Percentiles rank a stretch among this genome's conserved stretches.
Evolutionary conservation across 768 basidiomycete species (phyloP).

Genomic region (Russula sp.): DNA sequence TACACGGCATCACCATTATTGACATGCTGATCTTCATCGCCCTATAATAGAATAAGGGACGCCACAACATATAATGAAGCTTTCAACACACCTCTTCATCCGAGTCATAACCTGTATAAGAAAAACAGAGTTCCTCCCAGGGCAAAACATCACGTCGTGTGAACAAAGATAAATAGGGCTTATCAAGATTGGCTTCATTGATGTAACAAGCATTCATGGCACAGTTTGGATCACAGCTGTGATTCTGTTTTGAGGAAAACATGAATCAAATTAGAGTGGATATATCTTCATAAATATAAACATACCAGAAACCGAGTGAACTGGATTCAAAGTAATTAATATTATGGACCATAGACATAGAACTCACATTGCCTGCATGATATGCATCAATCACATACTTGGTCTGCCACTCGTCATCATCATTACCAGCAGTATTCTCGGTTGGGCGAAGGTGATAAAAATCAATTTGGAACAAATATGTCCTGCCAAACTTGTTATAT

Average conservation of each 20-base stretch:
- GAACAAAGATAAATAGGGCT: constrained; percentile 68
- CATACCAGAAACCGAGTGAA: constrained; percentile 87
- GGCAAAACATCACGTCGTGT: constrained; percentile 59
- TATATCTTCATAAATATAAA: constrained; percentile 16
- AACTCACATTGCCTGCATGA: constrained; percentile 77
- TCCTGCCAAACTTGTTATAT: constrained; percentile 73
- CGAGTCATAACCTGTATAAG: constrained; percentile 55
- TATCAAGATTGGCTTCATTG: constrained; percentile 69
- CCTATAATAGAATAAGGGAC: constrained; percentile 6
- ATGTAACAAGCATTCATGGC: constrained; percentile 69
- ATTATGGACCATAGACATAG: background rate
- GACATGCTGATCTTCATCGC: constrained; percentile 9
- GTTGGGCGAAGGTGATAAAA: constrained; percentile 57
- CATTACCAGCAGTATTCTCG: constrained; percentile 3
- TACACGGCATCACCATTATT: constrained; percentile 44
- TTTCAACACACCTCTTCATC: constrained; percentile 34
- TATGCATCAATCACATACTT: constrained; percentile 80
- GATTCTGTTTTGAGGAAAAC: constrained; percentile 54
- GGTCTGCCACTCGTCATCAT: constrained; percentile 36
- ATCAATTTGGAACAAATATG: constrained; percentile 82
- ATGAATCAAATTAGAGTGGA: background rate
- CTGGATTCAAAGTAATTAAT: constrained; percentile 41
- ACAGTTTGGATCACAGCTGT: constrained; percentile 88
- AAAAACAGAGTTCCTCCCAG: constrained; percentile 74
- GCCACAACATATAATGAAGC: background rate